Evolutionary conservation across 2,329 filamentous ascomycete genomes (phyloP).

Genomic region (Cytospora leucostoma): DNA sequence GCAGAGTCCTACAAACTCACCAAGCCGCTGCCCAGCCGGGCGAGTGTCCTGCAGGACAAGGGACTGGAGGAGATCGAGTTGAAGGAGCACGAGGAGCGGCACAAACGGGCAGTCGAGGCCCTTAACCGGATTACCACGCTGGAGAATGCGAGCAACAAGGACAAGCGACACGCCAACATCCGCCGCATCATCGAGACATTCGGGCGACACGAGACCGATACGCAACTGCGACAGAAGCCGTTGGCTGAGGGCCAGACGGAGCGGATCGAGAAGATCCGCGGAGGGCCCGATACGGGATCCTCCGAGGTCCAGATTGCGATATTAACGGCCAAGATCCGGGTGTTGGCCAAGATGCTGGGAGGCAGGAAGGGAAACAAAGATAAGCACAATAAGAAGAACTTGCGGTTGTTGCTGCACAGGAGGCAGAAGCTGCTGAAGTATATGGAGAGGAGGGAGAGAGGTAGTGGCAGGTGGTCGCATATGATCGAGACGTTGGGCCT

Average conservation of each 20-base stretch:
- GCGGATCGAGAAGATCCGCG: constrained; percentile 53
- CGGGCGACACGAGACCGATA: constrained; percentile 87
- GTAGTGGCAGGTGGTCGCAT: constrained; percentile 86
- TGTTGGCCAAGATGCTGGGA: constrained; percentile 71
- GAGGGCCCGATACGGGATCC: constrained; percentile 91
- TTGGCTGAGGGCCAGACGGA: constrained; percentile 45
- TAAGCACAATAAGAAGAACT: constrained; percentile 90
- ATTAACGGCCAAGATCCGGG: constrained; percentile 88
- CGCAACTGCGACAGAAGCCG: constrained; percentile 63
- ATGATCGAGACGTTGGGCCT: constrained; percentile 82
- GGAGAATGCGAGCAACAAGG: constrained; percentile 74
- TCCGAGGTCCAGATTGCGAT: constrained; percentile 98
- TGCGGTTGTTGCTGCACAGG: constrained; percentile 82
- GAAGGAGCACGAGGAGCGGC: constrained; percentile 52
- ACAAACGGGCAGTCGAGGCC: constrained; percentile 72
- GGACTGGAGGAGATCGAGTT: constrained; percentile 31
- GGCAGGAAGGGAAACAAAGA: constrained; percentile 73
- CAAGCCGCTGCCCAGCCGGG: constrained; percentile 47
- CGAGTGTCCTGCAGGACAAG: neutral
- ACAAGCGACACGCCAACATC: constrained; percentile 79
- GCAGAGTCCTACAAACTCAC: constrained; percentile 69
- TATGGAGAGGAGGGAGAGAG: constrained; percentile 84
- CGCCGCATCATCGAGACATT: constrained; percentile 83
- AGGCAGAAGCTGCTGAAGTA: constrained; percentile 88
- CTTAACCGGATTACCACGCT: constrained; percentile 78